Evolutionary conservation across 352 stramenopile species (phyloP).

Genomic region (Lagenidium sp.): DNA sequence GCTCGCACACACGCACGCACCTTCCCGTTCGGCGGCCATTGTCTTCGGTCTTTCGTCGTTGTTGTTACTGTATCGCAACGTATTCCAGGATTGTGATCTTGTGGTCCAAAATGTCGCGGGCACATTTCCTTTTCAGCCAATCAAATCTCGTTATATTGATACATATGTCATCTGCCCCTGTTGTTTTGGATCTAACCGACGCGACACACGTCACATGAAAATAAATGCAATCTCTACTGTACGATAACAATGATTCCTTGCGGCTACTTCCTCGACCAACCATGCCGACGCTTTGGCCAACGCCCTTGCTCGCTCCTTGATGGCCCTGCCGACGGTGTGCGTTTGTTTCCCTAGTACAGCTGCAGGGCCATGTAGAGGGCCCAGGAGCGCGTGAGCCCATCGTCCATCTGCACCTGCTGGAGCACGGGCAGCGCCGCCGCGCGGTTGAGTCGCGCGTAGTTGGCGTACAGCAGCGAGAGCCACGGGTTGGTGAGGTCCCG

Average conservation of each 20-base stretch:
- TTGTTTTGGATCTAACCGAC: too few relatives aligned
- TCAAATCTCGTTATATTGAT: too few relatives aligned
- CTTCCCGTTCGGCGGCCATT: constrained; percentile 14
- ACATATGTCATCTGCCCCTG: too few relatives aligned
- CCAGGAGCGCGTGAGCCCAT: constrained; percentile 75
- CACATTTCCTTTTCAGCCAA: constrained; percentile 13
- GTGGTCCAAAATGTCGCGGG: too few relatives aligned
- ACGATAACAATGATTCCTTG: not conserved
- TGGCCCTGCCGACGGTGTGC: too few relatives aligned
- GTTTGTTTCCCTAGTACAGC: constrained; percentile 10
- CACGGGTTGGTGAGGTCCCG: constrained; percentile 47
- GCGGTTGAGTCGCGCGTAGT: constrained; percentile 57
- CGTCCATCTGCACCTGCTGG: constrained; percentile 47
- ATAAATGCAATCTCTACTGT: not conserved
- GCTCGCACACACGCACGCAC: not conserved
- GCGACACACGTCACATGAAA: too few relatives aligned
- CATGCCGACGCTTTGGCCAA: too few relatives aligned
- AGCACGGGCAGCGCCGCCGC: constrained; percentile 34
- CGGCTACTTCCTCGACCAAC: too few relatives aligned
- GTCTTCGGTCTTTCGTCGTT: constrained; percentile 2
- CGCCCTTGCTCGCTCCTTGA: too few relatives aligned
- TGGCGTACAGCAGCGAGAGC: constrained; percentile 64
- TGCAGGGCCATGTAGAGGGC: constrained; percentile 56
- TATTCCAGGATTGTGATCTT: too few relatives aligned
- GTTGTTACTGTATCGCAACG: too few relatives aligned